phyloP scores from a whole-genome alignment of 768 basidiomycete species.

The Mycena galericulata region DNA sequence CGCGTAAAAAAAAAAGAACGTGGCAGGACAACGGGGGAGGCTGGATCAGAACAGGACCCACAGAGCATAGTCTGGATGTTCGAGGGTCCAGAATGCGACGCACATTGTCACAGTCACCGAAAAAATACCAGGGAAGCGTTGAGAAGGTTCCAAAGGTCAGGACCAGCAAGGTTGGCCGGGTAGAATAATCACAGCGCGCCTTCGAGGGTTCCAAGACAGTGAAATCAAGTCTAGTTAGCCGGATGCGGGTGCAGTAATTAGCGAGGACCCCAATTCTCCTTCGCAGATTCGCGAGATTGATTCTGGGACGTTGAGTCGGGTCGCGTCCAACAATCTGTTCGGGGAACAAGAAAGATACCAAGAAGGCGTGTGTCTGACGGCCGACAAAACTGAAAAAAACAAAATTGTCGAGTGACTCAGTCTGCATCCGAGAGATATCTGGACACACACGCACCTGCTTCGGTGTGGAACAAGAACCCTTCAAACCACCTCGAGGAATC shows the following conservation, averaged over 20 bases:
- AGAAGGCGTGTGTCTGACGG: slow-evolving; percentile 13
- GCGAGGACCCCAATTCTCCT: too few relatives aligned
- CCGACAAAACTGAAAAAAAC: background rate
- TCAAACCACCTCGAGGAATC: too few relatives aligned
- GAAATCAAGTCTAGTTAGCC: too few relatives aligned
- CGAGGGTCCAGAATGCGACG: slow-evolving; percentile 81
- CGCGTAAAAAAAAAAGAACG: slow-evolving; percentile 15
- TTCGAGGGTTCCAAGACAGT: too few relatives aligned
- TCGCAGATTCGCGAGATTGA: slow-evolving; percentile 19
- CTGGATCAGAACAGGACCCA: slow-evolving; percentile 51
- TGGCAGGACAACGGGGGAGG: background rate
- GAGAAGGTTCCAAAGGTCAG: background rate
- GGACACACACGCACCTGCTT: background rate
- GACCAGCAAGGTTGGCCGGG: background rate
- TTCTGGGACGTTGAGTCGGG: background rate
- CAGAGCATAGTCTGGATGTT: slow-evolving; percentile 84
- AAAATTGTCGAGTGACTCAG: too few relatives aligned
- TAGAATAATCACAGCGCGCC: too few relatives aligned
- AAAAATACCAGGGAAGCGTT: background rate
- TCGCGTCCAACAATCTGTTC: too few relatives aligned
- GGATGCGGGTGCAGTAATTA: too few relatives aligned
- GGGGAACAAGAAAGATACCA: too few relatives aligned
- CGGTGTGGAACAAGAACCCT: too few relatives aligned
- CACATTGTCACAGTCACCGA: slow-evolving; percentile 63
- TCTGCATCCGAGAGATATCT: background rate